Conservation (phyloP, 306 rosid genomes). For the Ammopiptanthus mongolicus region DNA sequence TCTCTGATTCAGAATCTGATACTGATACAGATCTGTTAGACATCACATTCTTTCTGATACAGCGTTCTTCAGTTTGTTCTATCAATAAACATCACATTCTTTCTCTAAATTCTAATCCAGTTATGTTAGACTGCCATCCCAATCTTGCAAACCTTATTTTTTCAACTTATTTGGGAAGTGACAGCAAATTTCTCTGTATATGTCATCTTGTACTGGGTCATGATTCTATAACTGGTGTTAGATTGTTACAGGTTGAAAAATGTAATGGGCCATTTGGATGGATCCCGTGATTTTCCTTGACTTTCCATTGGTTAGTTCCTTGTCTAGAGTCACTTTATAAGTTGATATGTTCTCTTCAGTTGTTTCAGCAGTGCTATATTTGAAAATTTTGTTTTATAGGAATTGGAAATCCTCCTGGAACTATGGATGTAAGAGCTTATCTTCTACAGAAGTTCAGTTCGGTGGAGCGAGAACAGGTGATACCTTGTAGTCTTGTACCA, state of each 20-base stretch:
- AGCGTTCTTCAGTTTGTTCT: background rate
- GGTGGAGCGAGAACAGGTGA: constrained; percentile 68
- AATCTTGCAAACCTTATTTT: background rate
- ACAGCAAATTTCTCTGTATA: background rate
- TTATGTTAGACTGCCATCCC: background rate
- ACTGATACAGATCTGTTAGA: too few relatives aligned
- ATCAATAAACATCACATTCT: background rate
- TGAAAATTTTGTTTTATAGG: constrained; percentile 40
- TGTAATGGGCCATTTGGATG: constrained; percentile 82
- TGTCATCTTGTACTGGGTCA: background rate
- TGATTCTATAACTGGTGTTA: constrained; percentile 19
- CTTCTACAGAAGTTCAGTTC: constrained; percentile 79
- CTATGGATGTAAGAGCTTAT: constrained; percentile 81
- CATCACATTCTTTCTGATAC: too few relatives aligned
- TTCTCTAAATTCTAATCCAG: background rate
- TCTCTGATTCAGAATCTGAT: background rate
- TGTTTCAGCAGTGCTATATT: constrained; percentile 3
- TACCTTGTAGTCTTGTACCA: background rate
- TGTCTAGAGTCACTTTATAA: background rate
- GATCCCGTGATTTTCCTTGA: constrained; percentile 72
- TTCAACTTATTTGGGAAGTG: background rate
- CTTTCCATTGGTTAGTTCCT: constrained; percentile 67
- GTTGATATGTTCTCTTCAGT: background rate
- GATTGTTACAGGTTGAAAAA: constrained; percentile 63
- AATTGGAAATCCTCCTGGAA: constrained; percentile 83